Percentiles rank a stretch among this genome's conserved stretches.
Evolutionary conservation across 371 early-diverging fungal species (phyloP).

Genomic region (Phascolomyces articulosus): DNA sequence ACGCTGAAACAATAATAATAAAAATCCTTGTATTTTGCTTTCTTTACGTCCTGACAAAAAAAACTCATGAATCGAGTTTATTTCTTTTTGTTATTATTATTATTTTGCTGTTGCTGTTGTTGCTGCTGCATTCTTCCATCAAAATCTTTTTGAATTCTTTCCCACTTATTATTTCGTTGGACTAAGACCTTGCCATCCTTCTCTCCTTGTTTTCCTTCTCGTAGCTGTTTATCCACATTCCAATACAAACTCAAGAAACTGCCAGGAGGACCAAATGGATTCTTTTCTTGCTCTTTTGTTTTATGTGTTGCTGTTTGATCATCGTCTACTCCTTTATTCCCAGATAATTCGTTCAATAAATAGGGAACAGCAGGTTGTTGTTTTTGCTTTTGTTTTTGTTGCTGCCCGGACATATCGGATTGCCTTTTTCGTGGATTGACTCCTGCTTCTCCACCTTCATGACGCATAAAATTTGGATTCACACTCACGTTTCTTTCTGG

Average conservation of each 20-base stretch:
- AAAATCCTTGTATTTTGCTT: too few relatives aligned
- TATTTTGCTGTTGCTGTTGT: not conserved
- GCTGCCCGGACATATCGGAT: not conserved
- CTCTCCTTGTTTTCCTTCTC: conserved; percentile 8
- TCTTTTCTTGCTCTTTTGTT: conserved; percentile 3
- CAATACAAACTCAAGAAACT: conserved; percentile 6
- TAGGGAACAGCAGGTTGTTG: not conserved
- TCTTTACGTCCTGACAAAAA: too few relatives aligned
- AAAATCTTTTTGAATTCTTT: conserved; percentile 8
- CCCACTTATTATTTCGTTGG: conserved; percentile 1
- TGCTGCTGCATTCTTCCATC: conserved; percentile 5
- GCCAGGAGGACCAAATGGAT: conserved; percentile 8
- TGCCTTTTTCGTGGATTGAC: not conserved
- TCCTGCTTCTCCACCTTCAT: not conserved
- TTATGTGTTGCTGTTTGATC: not conserved
- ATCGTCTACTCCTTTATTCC: too few relatives aligned
- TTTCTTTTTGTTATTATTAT: too few relatives aligned
- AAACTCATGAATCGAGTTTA: not conserved
- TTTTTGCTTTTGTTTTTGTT: too few relatives aligned
- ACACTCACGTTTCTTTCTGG: not conserved
- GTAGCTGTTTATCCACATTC: conserved; percentile 17
- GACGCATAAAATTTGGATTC: conserved; percentile 19
- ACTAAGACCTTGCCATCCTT: conserved; percentile 5
- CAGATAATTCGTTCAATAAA: not conserved
- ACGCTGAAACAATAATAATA: not conserved